These are phyloP conservation scores for Lojkania enalia DNA, from an alignment of 2,329 filamentous ascomycete species.

Conservation along the genomic window DNA sequence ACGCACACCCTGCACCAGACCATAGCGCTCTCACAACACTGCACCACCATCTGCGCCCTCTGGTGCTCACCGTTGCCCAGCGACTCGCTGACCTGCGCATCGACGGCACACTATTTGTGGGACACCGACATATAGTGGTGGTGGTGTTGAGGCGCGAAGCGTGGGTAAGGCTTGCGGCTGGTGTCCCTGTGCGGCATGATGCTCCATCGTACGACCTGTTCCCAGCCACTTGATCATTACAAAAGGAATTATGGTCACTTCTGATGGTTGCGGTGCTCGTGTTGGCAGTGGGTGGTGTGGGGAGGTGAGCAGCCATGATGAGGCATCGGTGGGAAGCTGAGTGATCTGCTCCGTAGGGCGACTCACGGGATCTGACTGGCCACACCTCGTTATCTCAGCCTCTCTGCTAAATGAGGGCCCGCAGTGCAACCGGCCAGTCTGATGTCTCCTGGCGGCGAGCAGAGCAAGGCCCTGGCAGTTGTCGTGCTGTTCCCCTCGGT, in stretches of 20 bases:
- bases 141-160: background rate
- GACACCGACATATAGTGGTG: too few relatives aligned
- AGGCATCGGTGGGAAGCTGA: conserved; percentile 21
- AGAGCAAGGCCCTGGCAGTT: too few relatives aligned
- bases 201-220: conserved; percentile 9
- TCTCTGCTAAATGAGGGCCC: conserved; percentile 26
- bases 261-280: too few relatives aligned
- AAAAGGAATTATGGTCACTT: conserved; percentile 11
- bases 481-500: background rate
- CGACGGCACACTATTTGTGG: too few relatives aligned
- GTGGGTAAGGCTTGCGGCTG: background rate
- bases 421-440: conserved; percentile 15
- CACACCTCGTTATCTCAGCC: conserved; percentile 16
- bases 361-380: conserved; percentile 17
- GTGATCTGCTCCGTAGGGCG: conserved; percentile 25
- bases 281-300: background rate
- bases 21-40: too few relatives aligned
- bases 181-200: background rate
- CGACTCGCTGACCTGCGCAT: background rate
- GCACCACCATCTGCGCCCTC: background rate
- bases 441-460: conserved; percentile 1
- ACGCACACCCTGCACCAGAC: conserved; percentile 8
- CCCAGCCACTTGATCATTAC: conserved; percentile 11
- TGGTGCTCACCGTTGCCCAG: background rate
- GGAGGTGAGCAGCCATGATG: conserved; percentile 1